Evolutionary conservation across 805 yeast species (phyloP).

Genomic region (Blastobotrys chiropterorum): DNA sequence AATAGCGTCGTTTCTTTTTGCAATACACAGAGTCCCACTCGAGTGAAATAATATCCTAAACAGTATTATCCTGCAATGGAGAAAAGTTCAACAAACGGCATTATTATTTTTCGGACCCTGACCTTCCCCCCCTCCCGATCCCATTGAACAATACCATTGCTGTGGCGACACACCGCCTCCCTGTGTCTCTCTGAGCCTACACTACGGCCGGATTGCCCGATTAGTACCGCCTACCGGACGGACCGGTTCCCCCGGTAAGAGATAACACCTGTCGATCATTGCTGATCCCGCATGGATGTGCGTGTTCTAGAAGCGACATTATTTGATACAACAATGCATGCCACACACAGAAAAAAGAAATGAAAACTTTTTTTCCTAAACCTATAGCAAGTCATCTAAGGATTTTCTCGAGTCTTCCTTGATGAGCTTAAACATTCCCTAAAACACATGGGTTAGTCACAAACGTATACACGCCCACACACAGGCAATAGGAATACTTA

Average conservation of each 20-base stretch:
- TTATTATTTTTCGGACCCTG: too few species aligned
- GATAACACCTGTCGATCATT: neutral
- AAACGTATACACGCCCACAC: neutral
- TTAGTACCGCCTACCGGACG: neutral
- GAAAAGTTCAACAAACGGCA: too few species aligned
- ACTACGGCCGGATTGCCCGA: neutral
- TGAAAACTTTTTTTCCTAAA: neutral
- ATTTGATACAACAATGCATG: neutral
- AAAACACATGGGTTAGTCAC: neutral
- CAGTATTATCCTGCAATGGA: too few species aligned
- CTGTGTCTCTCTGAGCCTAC: too few species aligned
- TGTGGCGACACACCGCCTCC: too few species aligned
- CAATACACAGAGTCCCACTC: too few species aligned
- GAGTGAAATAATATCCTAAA: too few species aligned
- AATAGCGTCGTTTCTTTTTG: neutral
- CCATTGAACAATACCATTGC: too few species aligned
- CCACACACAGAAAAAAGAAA: neutral
- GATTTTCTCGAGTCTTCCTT: conserved; percentile 80
- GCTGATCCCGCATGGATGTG: neutral
- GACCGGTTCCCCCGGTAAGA: neutral
- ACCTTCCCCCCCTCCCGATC: too few species aligned
- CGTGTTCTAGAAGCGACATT: neutral
- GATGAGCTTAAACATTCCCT: conserved; percentile 83
- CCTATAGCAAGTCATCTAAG: conserved; percentile 28
- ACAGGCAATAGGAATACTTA: conserved; percentile 10